phyloP scores from a whole-genome alignment of 176 grass and related monocot species.

The Triticum turgidum region DNA sequence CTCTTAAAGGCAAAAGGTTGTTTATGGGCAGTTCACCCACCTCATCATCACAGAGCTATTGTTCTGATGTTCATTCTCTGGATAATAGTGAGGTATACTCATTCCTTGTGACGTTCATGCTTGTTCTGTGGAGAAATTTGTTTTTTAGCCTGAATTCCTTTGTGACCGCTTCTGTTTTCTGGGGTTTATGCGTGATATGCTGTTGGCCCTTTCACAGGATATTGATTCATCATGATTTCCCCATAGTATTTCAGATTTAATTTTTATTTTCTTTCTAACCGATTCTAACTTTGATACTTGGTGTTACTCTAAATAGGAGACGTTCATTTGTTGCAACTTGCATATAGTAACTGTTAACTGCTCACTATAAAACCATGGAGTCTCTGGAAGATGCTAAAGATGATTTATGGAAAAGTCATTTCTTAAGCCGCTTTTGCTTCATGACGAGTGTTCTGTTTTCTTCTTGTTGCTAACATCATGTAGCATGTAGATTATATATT shows the following conservation, averaged over 20 bases:
- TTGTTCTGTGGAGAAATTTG: background rate
- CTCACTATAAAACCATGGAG: background rate
- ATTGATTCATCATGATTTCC: background rate
- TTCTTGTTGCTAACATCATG: background rate
- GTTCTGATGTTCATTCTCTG: slow-evolving; percentile 41
- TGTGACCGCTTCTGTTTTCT: background rate
- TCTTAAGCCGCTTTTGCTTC: background rate
- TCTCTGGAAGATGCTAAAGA: slow-evolving; percentile 6
- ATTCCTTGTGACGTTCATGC: background rate
- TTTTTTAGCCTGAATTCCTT: background rate
- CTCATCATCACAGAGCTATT: slow-evolving; percentile 44
- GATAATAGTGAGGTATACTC: slow-evolving; percentile 60
- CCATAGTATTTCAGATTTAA: background rate
- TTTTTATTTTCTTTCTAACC: background rate
- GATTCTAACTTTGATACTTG: background rate
- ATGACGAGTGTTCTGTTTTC: background rate
- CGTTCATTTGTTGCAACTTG: background rate
- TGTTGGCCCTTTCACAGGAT: background rate
- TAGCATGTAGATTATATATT: background rate
- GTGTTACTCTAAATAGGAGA: background rate
- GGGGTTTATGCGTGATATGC: background rate
- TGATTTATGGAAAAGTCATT: background rate
- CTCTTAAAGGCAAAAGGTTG: slow-evolving; percentile 42
- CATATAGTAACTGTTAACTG: background rate
- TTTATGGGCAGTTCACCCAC: slow-evolving; percentile 34